Percentiles rank a stretch among this genome's conserved stretches.
phyloP scores from a whole-genome alignment of 805 yeast species.

The Sugiyamaella americana region DNA sequence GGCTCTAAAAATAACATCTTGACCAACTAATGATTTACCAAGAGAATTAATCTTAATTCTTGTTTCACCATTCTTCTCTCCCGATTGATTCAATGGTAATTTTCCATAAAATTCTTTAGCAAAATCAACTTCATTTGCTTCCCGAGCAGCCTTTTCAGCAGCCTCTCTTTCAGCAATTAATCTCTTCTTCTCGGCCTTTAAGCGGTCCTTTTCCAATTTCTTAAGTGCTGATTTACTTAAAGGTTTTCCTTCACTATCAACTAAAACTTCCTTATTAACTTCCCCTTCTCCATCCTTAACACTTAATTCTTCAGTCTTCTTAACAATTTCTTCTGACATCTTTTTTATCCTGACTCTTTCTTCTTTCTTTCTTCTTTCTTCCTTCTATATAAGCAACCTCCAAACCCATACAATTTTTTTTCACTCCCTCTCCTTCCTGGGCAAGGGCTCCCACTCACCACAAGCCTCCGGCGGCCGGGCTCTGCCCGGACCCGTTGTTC shows the following conservation, averaged over 20 bases:
- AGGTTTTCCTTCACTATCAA: constrained; percentile 77
- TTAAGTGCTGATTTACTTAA: constrained; percentile 90
- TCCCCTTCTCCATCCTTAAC: constrained; percentile 3
- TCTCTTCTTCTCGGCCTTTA: constrained; percentile 57
- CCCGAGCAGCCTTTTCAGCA: constrained; percentile 75
- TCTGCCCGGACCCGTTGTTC: too few relatives aligned
- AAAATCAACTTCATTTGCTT: constrained; percentile 72
- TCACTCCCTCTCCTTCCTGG: too few relatives aligned
- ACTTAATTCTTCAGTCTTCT: constrained; percentile 22
- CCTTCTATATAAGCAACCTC: neutral
- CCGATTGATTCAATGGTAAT: constrained; percentile 77
- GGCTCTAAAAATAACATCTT: constrained; percentile 81
- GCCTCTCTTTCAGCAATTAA: constrained; percentile 87
- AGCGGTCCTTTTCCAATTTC: constrained; percentile 57
- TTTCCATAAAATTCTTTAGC: constrained; percentile 88
- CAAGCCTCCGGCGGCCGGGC: too few relatives aligned
- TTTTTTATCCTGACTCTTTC: too few relatives aligned
- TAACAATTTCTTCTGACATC: constrained; percentile 23
- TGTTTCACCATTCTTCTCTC: constrained; percentile 55
- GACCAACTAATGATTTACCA: constrained; percentile 60
- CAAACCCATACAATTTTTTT: too few relatives aligned
- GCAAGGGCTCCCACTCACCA: too few relatives aligned
- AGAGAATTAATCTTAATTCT: constrained; percentile 52
- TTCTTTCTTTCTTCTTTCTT: too few relatives aligned
- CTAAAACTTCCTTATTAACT: constrained; percentile 12